Percentiles rank a stretch among this genome's conserved stretches.
These are phyloP conservation scores for Thalassia testudinum DNA, from an alignment of 116 monocot genomes.

Conservation along the genomic window DNA sequence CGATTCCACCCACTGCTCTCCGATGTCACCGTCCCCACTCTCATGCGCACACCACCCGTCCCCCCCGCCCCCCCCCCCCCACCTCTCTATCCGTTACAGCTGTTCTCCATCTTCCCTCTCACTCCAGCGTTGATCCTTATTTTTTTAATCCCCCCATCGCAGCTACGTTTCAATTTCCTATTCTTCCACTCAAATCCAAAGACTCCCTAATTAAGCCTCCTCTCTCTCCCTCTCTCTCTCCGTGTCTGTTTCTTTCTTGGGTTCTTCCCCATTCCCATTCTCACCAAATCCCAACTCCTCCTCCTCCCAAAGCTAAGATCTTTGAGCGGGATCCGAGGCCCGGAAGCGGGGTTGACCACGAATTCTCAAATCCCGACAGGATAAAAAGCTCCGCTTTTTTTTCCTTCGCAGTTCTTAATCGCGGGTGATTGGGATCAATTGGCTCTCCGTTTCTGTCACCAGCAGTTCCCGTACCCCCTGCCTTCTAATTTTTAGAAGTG, in stretches of 20 bases:
- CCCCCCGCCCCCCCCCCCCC: neutral
- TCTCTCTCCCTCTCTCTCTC: neutral
- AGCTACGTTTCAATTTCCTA: neutral
- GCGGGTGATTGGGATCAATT: no score
- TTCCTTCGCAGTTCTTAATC: no score
- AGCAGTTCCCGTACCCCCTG: no score
- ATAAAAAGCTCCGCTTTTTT: no score
- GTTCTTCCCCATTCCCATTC: neutral
- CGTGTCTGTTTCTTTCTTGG: no score
- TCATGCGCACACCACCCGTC: neutral
- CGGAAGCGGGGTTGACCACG: no score
- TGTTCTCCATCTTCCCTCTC: slow-evolving; percentile 5
- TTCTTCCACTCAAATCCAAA: neutral
- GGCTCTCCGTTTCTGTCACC: no score
- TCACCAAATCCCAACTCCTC: neutral
- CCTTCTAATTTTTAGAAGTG: no score
- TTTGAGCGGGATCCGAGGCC: slow-evolving; percentile 1
- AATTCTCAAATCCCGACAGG: no score
- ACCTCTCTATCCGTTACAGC: slow-evolving; percentile 8
- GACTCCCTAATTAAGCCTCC: neutral
- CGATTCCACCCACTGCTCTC: no score
- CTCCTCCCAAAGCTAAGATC: neutral
- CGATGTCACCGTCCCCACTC: no score
- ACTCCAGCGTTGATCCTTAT: neutral
- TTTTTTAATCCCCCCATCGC: neutral